phyloP scores from a whole-genome alignment of 148 eudicot genomes.

The Nyssa sinensis region DNA sequence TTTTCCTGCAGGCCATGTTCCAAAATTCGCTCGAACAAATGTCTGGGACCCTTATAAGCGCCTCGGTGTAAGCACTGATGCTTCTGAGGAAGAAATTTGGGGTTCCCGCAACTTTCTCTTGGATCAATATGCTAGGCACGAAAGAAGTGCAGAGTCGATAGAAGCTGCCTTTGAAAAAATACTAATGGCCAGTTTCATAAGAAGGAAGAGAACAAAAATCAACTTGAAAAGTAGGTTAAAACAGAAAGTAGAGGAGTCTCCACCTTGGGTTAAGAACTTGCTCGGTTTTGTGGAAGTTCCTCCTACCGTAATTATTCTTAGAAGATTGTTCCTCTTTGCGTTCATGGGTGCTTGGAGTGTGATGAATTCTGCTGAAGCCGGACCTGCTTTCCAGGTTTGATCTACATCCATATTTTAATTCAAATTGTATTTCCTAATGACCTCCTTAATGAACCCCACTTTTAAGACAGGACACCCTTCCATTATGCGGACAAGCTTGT shows the following conservation, averaged over 20 bases:
- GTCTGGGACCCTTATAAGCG: constrained; percentile 98
- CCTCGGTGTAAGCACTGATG: constrained; percentile 78
- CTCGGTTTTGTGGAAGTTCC: constrained; percentile 87
- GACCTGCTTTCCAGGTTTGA: constrained; percentile 97
- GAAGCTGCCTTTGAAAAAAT: constrained; percentile 93
- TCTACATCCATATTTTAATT: background rate
- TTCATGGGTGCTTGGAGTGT: constrained; percentile 97
- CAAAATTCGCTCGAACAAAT: constrained; percentile 59
- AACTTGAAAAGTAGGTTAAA: constrained; percentile 86
- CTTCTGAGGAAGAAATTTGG: constrained; percentile 94
- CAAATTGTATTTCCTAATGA: background rate
- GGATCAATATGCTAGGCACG: constrained; percentile 75
- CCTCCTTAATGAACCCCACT: background rate
- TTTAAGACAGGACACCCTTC: background rate
- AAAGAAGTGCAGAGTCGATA: constrained; percentile 84
- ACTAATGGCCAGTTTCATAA: constrained; percentile 67
- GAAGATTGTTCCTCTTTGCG: constrained; percentile 82
- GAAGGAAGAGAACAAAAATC: constrained; percentile 77
- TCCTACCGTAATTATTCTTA: constrained; percentile 58
- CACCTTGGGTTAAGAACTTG: constrained; percentile 88
- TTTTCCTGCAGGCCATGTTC: constrained; percentile 39
- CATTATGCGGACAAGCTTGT: too few species aligned
- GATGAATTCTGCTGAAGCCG: constrained; percentile 85
- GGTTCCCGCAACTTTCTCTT: constrained; percentile 80
- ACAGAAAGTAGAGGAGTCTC: constrained; percentile 92